Conservation (phyloP, 2,329 filamentous ascomycete genomes). For the Diaporthe amygdali region DNA sequence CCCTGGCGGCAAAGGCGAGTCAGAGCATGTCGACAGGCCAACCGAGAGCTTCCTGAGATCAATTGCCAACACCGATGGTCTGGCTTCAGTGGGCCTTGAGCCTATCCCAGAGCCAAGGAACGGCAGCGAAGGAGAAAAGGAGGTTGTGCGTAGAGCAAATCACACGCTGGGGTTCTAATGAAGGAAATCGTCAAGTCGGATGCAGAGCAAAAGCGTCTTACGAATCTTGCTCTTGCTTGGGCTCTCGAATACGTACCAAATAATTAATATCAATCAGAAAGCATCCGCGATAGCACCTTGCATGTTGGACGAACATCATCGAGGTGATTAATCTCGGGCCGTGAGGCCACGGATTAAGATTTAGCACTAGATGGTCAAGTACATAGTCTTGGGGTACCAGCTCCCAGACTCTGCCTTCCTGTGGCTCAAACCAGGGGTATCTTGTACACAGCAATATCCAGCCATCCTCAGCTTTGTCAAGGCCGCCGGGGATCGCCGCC, state of each 20-base stretch:
- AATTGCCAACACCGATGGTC: background rate
- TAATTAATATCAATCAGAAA: background rate
- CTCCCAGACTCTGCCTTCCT: constrained; percentile 6
- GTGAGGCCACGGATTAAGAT: background rate
- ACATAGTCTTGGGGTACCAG: constrained; percentile 3
- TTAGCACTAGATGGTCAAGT: constrained; percentile 4
- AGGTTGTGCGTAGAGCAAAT: constrained; percentile 20
- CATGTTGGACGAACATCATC: background rate
- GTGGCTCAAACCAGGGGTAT: background rate
- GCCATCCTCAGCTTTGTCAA: background rate
- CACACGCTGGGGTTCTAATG: constrained; percentile 12
- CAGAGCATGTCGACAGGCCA: constrained; percentile 53
- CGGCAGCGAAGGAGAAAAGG: constrained; percentile 14
- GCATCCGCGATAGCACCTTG: background rate
- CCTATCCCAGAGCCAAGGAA: background rate
- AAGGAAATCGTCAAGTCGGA: background rate
- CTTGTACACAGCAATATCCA: background rate
- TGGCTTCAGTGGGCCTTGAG: constrained; percentile 19
- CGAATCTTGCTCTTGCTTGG: background rate
- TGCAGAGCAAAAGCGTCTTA: background rate
- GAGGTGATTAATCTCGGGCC: constrained; percentile 12
- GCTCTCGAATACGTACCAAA: background rate
- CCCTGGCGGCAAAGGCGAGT: constrained; percentile 73
- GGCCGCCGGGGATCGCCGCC: background rate
- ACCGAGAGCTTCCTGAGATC: constrained; percentile 12